Evolutionary conservation across 129 eudicot species (phyloP).

Genomic region (Flaveria robusta): DNA sequence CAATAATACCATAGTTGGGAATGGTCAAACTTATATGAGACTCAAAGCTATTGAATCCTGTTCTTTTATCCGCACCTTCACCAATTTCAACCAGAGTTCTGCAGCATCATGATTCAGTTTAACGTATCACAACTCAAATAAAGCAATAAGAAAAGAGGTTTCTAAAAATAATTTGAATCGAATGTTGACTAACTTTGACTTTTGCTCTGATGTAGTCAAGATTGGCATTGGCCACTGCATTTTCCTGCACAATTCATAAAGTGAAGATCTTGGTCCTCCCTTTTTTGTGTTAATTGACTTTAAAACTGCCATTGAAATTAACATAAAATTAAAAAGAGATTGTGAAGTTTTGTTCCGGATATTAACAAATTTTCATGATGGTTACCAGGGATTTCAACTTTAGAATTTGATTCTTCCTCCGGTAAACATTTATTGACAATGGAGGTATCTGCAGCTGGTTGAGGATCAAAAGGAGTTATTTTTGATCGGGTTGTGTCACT

Average conservation of each 20-base stretch:
- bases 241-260: conserved; percentile 68
- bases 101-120: conserved; percentile 23
- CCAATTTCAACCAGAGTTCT: conserved; percentile 59
- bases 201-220: conserved; percentile 54
- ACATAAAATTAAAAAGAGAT: neutral
- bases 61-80: conserved; percentile 55
- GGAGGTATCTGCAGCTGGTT: conserved; percentile 27
- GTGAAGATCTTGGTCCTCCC: conserved; percentile 86
- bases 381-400: conserved; percentile 57
- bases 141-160: neutral
- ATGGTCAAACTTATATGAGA: conserved; percentile 59
- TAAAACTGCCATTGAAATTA: conserved; percentile 47
- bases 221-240: conserved; percentile 91
- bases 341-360: conserved; percentile 5
- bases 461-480: conserved; percentile 24
- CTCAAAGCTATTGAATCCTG: conserved; percentile 51
- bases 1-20: conserved; percentile 60
- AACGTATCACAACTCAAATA: conserved; percentile 4
- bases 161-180: neutral
- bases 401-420: conserved; percentile 29
- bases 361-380: conserved; percentile 4
- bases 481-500: conserved; percentile 21
- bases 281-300: conserved; percentile 62
- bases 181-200: conserved; percentile 52
- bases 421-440: neutral